phyloP scores from a whole-genome alignment of 2,329 filamentous ascomycete species.

The Monosporascus ibericus region DNA sequence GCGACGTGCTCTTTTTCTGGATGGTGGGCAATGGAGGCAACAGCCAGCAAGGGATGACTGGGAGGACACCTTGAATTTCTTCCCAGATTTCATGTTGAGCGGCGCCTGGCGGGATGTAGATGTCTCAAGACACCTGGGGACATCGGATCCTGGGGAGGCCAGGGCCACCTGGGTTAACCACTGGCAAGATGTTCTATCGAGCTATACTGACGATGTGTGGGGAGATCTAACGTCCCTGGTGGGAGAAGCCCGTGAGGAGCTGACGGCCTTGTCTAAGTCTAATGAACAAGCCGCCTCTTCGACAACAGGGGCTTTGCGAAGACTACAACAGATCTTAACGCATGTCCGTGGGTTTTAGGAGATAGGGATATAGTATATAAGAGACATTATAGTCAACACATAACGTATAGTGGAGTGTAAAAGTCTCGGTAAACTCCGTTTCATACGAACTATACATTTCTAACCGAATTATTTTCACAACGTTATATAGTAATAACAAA shows the following conservation, averaged over 20 bases:
- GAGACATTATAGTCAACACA: too few species aligned
- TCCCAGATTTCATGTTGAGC: constrained; percentile 35
- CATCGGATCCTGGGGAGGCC: constrained; percentile 30
- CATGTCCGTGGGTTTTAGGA: constrained; percentile 28
- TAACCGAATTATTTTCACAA: too few species aligned
- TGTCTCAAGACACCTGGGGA: constrained; percentile 31
- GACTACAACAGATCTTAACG: constrained; percentile 33
- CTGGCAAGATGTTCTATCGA: constrained; percentile 50
- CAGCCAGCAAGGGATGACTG: constrained; percentile 22
- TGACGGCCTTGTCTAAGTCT: constrained; percentile 35
- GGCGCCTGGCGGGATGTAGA: constrained; percentile 10
- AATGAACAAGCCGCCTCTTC: constrained; percentile 16
- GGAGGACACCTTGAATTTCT: constrained; percentile 45
- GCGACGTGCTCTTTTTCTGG: constrained; percentile 19
- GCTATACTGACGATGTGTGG: constrained; percentile 63
- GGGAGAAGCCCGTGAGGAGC: constrained; percentile 48
- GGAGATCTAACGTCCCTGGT: constrained; percentile 54
- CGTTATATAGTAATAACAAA: too few species aligned
- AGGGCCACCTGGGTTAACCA: constrained; percentile 44
- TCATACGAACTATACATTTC: too few species aligned
- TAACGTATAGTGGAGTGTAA: too few species aligned
- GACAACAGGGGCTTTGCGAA: constrained; percentile 28
- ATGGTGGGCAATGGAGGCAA: constrained; percentile 1
- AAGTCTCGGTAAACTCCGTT: too few species aligned
- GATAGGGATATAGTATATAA: not conserved